Conservation (phyloP, 208 protist species). For the Wallacemonas sp. region DNA sequence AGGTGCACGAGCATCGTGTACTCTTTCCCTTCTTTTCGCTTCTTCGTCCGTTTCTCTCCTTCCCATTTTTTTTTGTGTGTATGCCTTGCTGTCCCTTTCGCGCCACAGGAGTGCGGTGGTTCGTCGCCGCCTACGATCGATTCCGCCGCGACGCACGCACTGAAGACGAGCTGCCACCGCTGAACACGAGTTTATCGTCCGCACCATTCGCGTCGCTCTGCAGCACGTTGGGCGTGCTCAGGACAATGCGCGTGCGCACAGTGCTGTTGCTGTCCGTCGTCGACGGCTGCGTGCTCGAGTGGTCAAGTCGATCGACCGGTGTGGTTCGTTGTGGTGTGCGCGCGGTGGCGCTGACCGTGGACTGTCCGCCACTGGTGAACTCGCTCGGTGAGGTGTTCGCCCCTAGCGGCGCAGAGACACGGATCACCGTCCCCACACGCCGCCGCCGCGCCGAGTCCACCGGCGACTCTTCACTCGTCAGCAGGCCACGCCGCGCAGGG, state of each 20-base stretch:
- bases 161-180: neutral
- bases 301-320: too few species aligned
- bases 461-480: neutral
- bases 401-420: neutral
- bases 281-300: too few species aligned
- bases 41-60: too few species aligned
- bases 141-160: too few species aligned
- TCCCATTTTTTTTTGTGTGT: too few species aligned
- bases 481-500: too few species aligned
- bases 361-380: constrained; percentile 3
- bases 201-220: neutral
- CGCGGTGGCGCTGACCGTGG: neutral
- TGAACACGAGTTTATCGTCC: neutral
- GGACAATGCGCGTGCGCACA: neutral
- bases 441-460: neutral
- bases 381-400: neutral
- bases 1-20: too few species aligned
- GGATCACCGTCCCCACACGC: neutral
- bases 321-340: neutral
- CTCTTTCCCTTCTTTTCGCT: too few species aligned
- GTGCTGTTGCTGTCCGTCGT: neutral
- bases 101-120: too few species aligned
- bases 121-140: too few species aligned
- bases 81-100: too few species aligned
- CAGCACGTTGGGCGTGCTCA: neutral